Evolutionary conservation across 768 basidiomycete genomes (phyloP), one percentile per base, ranked within the genome.

Genomic region (Coprinopsis strossmayeri): DNA sequence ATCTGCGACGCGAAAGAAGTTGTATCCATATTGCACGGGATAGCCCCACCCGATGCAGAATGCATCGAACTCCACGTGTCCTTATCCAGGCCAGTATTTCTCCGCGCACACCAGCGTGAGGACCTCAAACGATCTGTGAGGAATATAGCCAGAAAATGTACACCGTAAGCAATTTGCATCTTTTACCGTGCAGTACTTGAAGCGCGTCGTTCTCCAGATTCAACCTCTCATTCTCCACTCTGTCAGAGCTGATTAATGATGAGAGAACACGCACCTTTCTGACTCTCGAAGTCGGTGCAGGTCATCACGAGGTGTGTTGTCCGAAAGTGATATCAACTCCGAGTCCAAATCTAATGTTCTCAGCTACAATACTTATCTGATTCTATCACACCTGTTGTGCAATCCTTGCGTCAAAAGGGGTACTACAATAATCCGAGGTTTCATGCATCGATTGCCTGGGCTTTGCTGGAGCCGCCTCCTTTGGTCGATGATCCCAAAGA

Each of bases 381-480:
- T 41, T 68, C 70, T 20, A 64, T 96, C 34, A 69, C 74, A 3
- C 83, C 85, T 1, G 68, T 72, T 5, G 67, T 95, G 39, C 67
- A 66, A 24, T 60, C 64, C 2, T 68, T 90, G 27, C 82, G 84
- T 46, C 86, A 94, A 55, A 82, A 84, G 54, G 74, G 77, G 48
- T 96, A 90, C 64, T 95, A 97, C 65, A 58, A 69, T 27, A 68
- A 78, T 25, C 91, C 94, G 17, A 79, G 83, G 38, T 96, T 93
- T 59, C 94, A 97, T 60, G 77, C 87, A 11, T 94, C 91, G 1
- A 81, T 96, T 47, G 91, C 82, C 9, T 96, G 94, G 93, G 81
- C 83, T 12, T 71, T 91, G 37, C 76, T 91, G 43, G 70, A 78
- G 57, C 52, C 34, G 23, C 27, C 25, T 17, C n/a, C n/a, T n/a